These are phyloP conservation scores for Fusarium sp. DNA, from an alignment of 2,329 filamentous ascomycete species.

Conservation along the genomic window DNA sequence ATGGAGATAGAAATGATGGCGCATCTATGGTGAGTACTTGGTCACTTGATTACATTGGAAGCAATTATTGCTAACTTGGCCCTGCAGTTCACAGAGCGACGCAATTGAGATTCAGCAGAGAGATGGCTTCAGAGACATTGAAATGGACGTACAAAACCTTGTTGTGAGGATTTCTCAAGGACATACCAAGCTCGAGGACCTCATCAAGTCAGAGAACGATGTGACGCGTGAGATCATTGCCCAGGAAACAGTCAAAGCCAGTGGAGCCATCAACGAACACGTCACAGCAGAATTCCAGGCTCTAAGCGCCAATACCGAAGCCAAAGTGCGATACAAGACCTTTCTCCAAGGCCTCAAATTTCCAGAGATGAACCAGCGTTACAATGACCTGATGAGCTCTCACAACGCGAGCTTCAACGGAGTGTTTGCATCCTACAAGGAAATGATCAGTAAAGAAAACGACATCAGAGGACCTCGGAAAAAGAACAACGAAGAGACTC, in stretches of 20 bases:
- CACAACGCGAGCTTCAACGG: not conserved
- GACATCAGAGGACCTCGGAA: too few species aligned
- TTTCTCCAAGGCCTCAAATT: conserved; percentile 15
- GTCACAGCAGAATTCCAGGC: not conserved
- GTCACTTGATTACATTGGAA: too few species aligned
- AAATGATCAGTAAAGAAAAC: too few species aligned
- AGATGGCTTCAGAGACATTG: not conserved
- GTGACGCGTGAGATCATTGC: not conserved
- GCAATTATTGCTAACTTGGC: too few species aligned
- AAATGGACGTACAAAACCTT: conserved; percentile 6
- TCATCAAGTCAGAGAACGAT: not conserved
- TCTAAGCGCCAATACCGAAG: too few species aligned
- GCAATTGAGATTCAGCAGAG: not conserved
- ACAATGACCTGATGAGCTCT: conserved; percentile 8
- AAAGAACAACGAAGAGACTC: too few species aligned
- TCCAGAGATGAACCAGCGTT: conserved; percentile 16
- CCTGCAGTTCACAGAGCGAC: too few species aligned
- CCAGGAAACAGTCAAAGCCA: too few species aligned
- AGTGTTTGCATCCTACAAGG: conserved; percentile 14
- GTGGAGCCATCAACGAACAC: too few species aligned
- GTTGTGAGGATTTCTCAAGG: not conserved
- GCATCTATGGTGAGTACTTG: conserved; percentile 5
- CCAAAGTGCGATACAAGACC: not conserved
- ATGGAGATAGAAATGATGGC: conserved; percentile 19
- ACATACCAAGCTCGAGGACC: not conserved